Percentiles rank a stretch among this genome's conserved stretches.
These are phyloP conservation scores for Colletotrichum chrysophilum DNA, from an alignment of 2,329 filamentous ascomycete species.

Conservation along the genomic window DNA sequence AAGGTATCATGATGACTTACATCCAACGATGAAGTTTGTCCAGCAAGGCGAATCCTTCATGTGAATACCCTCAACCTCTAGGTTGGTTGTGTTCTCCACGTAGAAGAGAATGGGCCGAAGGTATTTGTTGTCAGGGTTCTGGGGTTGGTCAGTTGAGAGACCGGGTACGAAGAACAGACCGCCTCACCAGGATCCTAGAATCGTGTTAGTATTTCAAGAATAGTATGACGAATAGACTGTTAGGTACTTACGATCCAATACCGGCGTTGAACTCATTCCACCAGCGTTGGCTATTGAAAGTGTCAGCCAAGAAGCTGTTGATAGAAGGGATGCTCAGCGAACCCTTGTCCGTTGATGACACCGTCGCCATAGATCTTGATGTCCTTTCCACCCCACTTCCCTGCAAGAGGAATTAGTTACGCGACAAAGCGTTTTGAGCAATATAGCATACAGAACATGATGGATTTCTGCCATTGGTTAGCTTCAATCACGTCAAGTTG, in stretches of 20 bases:
- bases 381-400: slow-evolving; percentile 67
- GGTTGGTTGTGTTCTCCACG: slow-evolving; percentile 65
- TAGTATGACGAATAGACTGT: too few relatives aligned
- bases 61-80: slow-evolving; percentile 62
- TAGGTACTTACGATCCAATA: slow-evolving; percentile 24
- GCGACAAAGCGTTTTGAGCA: too few relatives aligned
- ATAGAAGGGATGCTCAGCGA: neutral
- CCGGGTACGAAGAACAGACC: too few relatives aligned
- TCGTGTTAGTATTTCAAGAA: neutral
- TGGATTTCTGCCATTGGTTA: slow-evolving; percentile 42
- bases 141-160: slow-evolving; percentile 2
- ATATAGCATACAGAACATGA: slow-evolving; percentile 49
- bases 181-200: neutral
- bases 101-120: slow-evolving; percentile 66
- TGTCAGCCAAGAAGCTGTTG: neutral
- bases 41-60: slow-evolving; percentile 68
- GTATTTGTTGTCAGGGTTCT: slow-evolving; percentile 59
- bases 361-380: slow-evolving; percentile 66
- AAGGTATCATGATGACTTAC: neutral
- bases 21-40: slow-evolving; percentile 67
- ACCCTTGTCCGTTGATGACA: slow-evolving; percentile 60
- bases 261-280: slow-evolving; percentile 45
- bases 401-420: slow-evolving; percentile 27
- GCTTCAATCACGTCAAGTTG: neutral
- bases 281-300: slow-evolving; percentile 37